Percentiles rank a stretch among this genome's conserved stretches.
Evolutionary conservation across 2,329 filamentous ascomycete genomes (phyloP).

Genomic region (Sclerotinia glacialis): DNA sequence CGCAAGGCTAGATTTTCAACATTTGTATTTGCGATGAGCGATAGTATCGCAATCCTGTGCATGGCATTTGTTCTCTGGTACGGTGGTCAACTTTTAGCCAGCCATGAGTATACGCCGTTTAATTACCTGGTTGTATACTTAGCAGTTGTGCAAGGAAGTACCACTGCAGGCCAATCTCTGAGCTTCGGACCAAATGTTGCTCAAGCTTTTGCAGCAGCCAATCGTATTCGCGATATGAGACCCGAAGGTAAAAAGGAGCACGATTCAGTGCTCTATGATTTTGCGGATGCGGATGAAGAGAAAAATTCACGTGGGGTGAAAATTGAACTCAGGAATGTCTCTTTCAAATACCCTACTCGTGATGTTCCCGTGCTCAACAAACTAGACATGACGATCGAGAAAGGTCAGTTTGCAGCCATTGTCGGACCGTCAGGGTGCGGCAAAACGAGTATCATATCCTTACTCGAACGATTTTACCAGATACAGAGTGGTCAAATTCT

Average conservation of each 20-base stretch:
- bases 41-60: constrained; percentile 54
- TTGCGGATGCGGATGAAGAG: constrained; percentile 29
- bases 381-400: constrained; percentile 57
- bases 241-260: constrained; percentile 10
- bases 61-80: constrained; percentile 58
- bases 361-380: constrained; percentile 56
- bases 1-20: constrained; percentile 48
- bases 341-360: constrained; percentile 60
- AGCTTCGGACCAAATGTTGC: constrained; percentile 54
- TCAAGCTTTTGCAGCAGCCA: constrained; percentile 57
- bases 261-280: constrained; percentile 21
- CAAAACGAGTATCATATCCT: constrained; percentile 56
- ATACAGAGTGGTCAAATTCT: constrained; percentile 61
- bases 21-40: constrained; percentile 52
- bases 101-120: constrained; percentile 42
- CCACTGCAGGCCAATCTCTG: constrained; percentile 53
- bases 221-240: constrained; percentile 52
- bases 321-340: constrained; percentile 55
- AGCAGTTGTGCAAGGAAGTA: constrained; percentile 50
- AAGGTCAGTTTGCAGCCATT: constrained; percentile 67
- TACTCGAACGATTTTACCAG: constrained; percentile 71
- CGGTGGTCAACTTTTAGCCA: constrained; percentile 22
- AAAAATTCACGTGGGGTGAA: constrained; percentile 44
- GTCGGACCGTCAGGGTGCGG: constrained; percentile 61
- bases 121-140: constrained; percentile 57